phyloP scores from a whole-genome alignment of 768 basidiomycete species.

The Suillus bovinus region DNA sequence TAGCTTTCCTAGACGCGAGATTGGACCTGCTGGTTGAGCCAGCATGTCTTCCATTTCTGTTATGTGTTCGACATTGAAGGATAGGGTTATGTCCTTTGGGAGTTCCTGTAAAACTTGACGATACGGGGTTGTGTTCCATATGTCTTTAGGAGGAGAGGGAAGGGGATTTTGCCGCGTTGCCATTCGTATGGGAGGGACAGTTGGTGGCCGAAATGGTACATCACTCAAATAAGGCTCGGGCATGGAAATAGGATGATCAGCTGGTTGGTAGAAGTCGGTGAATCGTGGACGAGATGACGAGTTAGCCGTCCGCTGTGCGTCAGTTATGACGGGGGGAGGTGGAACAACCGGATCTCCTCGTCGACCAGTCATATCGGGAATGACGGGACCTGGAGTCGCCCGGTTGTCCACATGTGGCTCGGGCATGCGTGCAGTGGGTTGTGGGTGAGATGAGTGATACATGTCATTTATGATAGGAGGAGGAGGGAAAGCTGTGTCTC shows the following conservation, averaged over 20 bases:
- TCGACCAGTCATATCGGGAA: constrained; percentile 19
- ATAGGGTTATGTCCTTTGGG: constrained; percentile 40
- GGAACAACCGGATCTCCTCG: constrained; percentile 13
- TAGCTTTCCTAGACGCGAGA: constrained; percentile 21
- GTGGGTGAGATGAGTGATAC: neutral
- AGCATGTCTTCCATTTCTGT: constrained; percentile 12
- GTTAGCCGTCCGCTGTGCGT: constrained; percentile 15
- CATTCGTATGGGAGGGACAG: constrained; percentile 12
- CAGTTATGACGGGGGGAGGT: constrained; percentile 21
- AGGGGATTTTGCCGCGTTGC: constrained; percentile 50
- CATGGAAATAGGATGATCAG: constrained; percentile 11
- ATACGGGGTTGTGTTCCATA: constrained; percentile 61
- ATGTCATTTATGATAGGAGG: neutral
- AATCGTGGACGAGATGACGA: constrained; percentile 24
- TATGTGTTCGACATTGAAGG: constrained; percentile 17
- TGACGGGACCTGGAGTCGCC: constrained; percentile 7
- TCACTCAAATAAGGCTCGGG: constrained; percentile 3
- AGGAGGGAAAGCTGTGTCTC: neutral
- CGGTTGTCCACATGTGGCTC: constrained; percentile 10
- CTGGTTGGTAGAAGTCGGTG: constrained; percentile 28
- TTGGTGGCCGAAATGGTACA: constrained; percentile 11
- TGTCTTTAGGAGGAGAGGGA: constrained; percentile 59
- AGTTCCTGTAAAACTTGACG: constrained; percentile 50
- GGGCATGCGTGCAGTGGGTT: constrained; percentile 21
- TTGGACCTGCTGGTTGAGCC: constrained; percentile 22